Evolutionary conservation across 2,329 filamentous ascomycete species (phyloP), one percentile per base, ranked within the genome.

Genomic region (Aspergillus glaucus): DNA sequence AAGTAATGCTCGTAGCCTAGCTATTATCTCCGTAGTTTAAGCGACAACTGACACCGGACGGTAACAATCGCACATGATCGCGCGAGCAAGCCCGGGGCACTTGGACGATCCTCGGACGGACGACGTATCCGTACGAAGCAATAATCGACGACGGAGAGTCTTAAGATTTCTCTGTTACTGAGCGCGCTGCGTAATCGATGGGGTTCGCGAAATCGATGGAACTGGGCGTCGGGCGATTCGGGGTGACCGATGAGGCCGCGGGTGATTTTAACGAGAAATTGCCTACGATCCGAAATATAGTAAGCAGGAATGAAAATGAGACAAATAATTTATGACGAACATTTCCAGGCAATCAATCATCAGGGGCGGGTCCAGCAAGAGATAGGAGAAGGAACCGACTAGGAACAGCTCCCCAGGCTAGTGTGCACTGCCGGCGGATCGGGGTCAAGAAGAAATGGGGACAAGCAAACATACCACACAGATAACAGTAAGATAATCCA

Each of bases 1-100:
- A 19, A 41, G 17, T 22, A 12, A 24, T 14, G 39, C 19, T 41
- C 17, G 17, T 41, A 8, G 14, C 6, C 22, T n/a, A 15, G 14
- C 3, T 45, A 8, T 22, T 45, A 17, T 19, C 9, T 17, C 32
- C 12, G 32, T 45, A 45, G n/a, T 22, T 40, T 26, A 36, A n/a
- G 15, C 12, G n/a, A 22, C 32, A 17, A 26, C 19, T 39, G 15
- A 34, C 14, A 30, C 28, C 17, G 34, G 12, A 26, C 14, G 15
- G n/a, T 22, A 39, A 22, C 21, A 39, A 26, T 36, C 44, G 34
- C 28, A 37, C 44, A 45, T 45, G 30, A 17, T 45, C 44, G 32
- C 28, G 22, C 37, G 21, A 15, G 30, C 17, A 26, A 45, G 10
- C 21, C 8, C 14, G n/a, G 32, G 24, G 17, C 34, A 14, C 17